Evolutionary conservation across 1,284 basidiomycete species (phyloP).

Genomic region (Inonotus obliquus): DNA sequence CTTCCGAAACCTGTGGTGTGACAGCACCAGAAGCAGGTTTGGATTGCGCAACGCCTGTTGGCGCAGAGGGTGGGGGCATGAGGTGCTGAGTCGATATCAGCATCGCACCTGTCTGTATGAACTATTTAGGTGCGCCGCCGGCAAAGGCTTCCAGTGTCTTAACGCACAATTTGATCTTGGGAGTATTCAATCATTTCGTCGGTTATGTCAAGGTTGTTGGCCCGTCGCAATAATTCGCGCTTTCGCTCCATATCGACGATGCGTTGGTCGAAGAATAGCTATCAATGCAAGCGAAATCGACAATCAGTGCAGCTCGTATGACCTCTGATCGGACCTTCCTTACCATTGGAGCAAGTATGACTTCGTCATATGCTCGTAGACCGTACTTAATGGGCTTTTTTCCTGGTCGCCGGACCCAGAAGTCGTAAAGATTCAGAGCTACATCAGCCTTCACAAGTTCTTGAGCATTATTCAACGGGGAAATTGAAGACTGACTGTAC

Average conservation of each 20-base stretch:
- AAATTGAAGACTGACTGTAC: slow-evolving; percentile 37
- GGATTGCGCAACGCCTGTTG: not conserved
- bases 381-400: slow-evolving; percentile 84
- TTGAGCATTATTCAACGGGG: not conserved
- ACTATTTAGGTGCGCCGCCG: slow-evolving; percentile 6
- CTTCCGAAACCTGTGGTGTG: slow-evolving; percentile 8
- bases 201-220: slow-evolving; percentile 52
- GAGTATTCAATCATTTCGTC: slow-evolving; percentile 70
- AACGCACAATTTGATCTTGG: slow-evolving; percentile 57
- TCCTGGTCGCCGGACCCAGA: slow-evolving; percentile 76
- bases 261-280: slow-evolving; percentile 91
- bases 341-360: slow-evolving; percentile 92
- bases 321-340: slow-evolving; percentile 17
- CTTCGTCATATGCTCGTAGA: slow-evolving; percentile 91
- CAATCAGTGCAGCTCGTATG: not conserved
- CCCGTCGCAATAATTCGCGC: slow-evolving; percentile 43
- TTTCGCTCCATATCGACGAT: slow-evolving; percentile 88
- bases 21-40: slow-evolving; percentile 10
- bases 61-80: slow-evolving; percentile 37
- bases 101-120: slow-evolving; percentile 75
- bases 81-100: slow-evolving; percentile 82
- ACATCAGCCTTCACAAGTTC: slow-evolving; percentile 64
- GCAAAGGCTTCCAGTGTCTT: not conserved
- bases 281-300: slow-evolving; percentile 1
- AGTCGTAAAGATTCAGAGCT: slow-evolving; percentile 85